Evolutionary conservation across 1,284 basidiomycete genomes (phyloP).

Genomic region (Puccinia triticina): DNA sequence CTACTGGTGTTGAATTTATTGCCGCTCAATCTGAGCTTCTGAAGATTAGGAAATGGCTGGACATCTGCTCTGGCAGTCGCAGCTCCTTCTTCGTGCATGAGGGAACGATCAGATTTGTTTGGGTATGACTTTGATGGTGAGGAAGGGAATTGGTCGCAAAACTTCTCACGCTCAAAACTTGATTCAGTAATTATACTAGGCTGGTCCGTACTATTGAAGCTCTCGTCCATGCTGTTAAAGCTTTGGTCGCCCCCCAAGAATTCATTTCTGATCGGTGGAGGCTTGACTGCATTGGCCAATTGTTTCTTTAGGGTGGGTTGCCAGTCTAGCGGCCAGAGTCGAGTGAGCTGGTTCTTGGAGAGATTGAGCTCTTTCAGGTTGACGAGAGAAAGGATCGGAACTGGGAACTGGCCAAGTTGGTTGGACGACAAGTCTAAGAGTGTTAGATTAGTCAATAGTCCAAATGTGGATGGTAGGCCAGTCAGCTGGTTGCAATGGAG

Average conservation of each 20-base stretch:
- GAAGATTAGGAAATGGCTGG: constrained; percentile 22
- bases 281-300: constrained; percentile 11
- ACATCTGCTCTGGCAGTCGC: not conserved
- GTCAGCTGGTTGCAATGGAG: constrained; percentile 38
- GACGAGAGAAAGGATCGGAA: constrained; percentile 36
- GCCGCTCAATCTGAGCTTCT: constrained; percentile 15
- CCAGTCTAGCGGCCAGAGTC: constrained; percentile 42
- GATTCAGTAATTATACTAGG: constrained; percentile 33
- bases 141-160: constrained; percentile 46
- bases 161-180: constrained; percentile 24
- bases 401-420: constrained; percentile 25
- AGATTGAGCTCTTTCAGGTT: constrained; percentile 40
- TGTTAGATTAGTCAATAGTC: constrained; percentile 36
- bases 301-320: constrained; percentile 34
- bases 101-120: not conserved
- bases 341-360: constrained; percentile 32
- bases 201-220: constrained; percentile 29
- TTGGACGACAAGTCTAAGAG: constrained; percentile 45
- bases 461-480: constrained; percentile 31
- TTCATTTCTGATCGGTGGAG: not conserved
- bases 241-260: constrained; percentile 1
- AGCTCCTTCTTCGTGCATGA: not conserved
- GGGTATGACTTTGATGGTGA: constrained; percentile 9
- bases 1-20: constrained; percentile 23
- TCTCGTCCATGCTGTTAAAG: constrained; percentile 25